Evolutionary conservation across 306 rosid species (phyloP).

Genomic region (Sicyos baderoa): DNA sequence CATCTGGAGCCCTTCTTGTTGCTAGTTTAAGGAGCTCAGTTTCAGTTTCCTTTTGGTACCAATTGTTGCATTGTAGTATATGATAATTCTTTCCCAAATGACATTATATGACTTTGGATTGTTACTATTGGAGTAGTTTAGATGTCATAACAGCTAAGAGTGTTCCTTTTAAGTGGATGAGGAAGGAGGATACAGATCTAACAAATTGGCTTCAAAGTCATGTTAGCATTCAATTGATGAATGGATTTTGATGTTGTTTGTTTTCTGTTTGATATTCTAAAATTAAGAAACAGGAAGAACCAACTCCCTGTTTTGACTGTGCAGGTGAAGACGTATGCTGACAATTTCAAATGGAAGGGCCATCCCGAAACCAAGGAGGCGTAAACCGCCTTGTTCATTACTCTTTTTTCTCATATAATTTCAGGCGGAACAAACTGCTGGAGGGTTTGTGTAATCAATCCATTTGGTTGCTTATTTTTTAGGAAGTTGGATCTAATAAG

Average conservation of each 20-base stretch:
- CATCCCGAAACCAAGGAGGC: slow-evolving; percentile 43
- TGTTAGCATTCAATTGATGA: neutral
- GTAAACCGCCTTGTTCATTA: slow-evolving; percentile 28
- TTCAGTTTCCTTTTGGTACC: neutral
- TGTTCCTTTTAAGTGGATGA: neutral
- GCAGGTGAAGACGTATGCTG: slow-evolving; percentile 75
- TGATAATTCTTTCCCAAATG: neutral
- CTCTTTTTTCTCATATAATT: slow-evolving; percentile 23
- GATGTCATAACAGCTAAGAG: neutral
- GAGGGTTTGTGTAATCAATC: slow-evolving; percentile 5
- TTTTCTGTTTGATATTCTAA: neutral
- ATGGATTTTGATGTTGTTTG: neutral
- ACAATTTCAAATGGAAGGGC: slow-evolving; percentile 97
- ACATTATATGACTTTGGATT: neutral
- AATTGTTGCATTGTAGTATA: neutral
- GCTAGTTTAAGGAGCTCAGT: neutral
- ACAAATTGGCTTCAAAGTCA: neutral
- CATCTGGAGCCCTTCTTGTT: neutral
- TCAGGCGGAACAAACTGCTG: slow-evolving; percentile 15
- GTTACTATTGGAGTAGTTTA: neutral
- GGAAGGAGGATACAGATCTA: neutral
- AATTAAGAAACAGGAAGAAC: neutral
- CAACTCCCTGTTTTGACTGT: slow-evolving; percentile 20
- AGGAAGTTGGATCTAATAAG: slow-evolving; percentile 12
- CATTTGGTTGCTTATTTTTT: neutral